Base-by-base conservation (phyloP, 768 basidiomycete genomes). In the Aureoboletus auriporus region DNA sequence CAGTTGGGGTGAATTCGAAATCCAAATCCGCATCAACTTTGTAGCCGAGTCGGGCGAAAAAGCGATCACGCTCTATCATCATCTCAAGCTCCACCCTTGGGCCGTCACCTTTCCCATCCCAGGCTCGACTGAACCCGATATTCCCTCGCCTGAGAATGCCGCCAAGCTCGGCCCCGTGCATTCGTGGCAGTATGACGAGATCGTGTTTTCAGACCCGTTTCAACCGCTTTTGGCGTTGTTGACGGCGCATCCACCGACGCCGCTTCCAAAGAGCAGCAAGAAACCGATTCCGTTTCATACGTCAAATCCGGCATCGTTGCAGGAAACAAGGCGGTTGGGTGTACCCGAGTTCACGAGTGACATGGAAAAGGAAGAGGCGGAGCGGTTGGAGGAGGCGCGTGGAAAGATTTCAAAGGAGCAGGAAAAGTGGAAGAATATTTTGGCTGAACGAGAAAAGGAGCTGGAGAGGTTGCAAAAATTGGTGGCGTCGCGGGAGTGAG, bases 1-100 rank as follows among this genome's bases (percentile, higher is more conserved):
- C 41, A 91, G 89, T 41, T 99, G 96, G 96, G 96, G 96, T 56
- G 96, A 99, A 72, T 99, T 99, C 70, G 93, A 96, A 61, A 87
- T 98, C 54, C 82, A 86, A 60, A 94, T 99, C 54, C 82, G 89
- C 44, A 84, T 99, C 46, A 86, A 84, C 42, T 97, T 98, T 70
- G 75, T 93, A 29, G 68, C 79, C 44, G 96, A 99, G 68, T 83
- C 93, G 5, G 86, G 83, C 42, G 96, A 98, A 66, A 98, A 98
- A 63, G 80, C 91, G 14, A 73, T 97, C 54, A 78, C 79, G 4
- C 72, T 96, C 47, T 87, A 89, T 54, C 96, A 99, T 69, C 89
- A 95, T 61, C 84, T 99, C 63, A 97, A 97, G 65, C 79, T 99
- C 0, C 96, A 94, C 62, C 89, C 92, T 3, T 94, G 91, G 91